A percentile compares a stretch with the other conserved stretches of the same genome.
phyloP scores from a whole-genome alignment of 169 alveolate genomes.

The Plasmodium vinckei region DNA sequence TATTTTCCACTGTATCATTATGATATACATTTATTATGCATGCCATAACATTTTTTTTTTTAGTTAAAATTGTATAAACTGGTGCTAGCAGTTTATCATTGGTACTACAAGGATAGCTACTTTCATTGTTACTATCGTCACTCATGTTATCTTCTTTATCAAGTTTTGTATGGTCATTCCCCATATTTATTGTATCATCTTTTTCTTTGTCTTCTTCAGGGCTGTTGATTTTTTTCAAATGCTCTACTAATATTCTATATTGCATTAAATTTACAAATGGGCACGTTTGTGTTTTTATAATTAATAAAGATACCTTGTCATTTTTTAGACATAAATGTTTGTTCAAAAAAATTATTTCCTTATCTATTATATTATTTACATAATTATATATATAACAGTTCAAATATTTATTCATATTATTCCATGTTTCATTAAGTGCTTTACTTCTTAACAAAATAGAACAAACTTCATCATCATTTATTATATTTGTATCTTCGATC shows the following conservation, averaged over 20 bases:
- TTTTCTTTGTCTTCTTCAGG: neutral
- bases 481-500: neutral
- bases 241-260: conserved; percentile 12
- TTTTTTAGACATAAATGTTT: conserved; percentile 27
- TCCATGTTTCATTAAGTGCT: conserved; percentile 66
- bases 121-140: neutral
- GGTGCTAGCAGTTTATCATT: neutral
- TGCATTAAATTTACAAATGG: conserved; percentile 35
- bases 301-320: conserved; percentile 47
- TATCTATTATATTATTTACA: conserved; percentile 42
- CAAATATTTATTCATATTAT: conserved; percentile 23
- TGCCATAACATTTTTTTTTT: conserved; percentile 6
- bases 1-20: conserved; percentile 53
- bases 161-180: neutral
- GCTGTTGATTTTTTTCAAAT: conserved; percentile 19
- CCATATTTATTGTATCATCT: neutral
- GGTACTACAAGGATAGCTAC: too few relatives aligned
- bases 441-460: conserved; percentile 48
- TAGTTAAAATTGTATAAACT: neutral
- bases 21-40: conserved; percentile 39
- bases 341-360: conserved; percentile 37
- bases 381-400: conserved; percentile 55
- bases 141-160: neutral
- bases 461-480: conserved; percentile 47
- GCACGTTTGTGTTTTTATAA: conserved; percentile 51